These are phyloP conservation scores for Microstroma glucosiphilum DNA, from an alignment of 1,284 basidiomycete genomes.

Conservation along the genomic window DNA sequence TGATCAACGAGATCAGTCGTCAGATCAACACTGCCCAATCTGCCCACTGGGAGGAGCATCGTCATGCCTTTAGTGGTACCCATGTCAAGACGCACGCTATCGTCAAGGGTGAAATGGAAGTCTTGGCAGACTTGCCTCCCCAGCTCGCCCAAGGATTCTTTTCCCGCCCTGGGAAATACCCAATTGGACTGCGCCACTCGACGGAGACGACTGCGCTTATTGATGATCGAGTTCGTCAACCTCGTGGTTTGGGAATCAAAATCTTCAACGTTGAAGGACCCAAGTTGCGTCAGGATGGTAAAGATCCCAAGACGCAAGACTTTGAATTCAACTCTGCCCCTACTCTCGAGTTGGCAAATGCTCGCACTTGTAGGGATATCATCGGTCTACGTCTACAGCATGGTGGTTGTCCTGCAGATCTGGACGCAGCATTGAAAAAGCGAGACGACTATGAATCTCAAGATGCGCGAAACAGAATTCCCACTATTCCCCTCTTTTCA, in stretches of 20 bases:
- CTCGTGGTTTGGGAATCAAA: constrained; percentile 40
- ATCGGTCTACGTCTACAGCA: constrained; percentile 29
- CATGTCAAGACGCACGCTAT: constrained; percentile 31
- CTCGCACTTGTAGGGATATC: constrained; percentile 21
- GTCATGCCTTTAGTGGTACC: constrained; percentile 25
- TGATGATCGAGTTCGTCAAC: constrained; percentile 36
- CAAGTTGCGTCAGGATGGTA: constrained; percentile 22
- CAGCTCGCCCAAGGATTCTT: constrained; percentile 41
- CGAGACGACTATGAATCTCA: constrained; percentile 34
- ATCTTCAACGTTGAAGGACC: constrained; percentile 29
- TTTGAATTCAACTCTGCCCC: constrained; percentile 37
- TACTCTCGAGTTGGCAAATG: constrained; percentile 25
- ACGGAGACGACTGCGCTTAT: constrained; percentile 34
- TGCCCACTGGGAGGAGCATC: constrained; percentile 22
- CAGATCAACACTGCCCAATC: constrained; percentile 33
- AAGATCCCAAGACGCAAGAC: constrained; percentile 38
- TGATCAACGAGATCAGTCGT: constrained; percentile 29
- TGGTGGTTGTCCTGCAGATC: constrained; percentile 17
- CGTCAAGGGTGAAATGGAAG: constrained; percentile 32
- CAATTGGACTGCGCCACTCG: constrained; percentile 29
- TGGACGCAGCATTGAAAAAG: constrained; percentile 26
- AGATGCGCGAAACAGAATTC: constrained; percentile 28
- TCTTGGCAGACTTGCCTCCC: constrained; percentile 27
- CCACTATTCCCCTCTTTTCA: constrained; percentile 27
- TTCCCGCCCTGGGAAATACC: constrained; percentile 25